Evolutionary conservation across 495 filamentous ascomycete species (phyloP), one percentile per base, ranked within the genome.

Genomic region (Letharia columbiana): DNA sequence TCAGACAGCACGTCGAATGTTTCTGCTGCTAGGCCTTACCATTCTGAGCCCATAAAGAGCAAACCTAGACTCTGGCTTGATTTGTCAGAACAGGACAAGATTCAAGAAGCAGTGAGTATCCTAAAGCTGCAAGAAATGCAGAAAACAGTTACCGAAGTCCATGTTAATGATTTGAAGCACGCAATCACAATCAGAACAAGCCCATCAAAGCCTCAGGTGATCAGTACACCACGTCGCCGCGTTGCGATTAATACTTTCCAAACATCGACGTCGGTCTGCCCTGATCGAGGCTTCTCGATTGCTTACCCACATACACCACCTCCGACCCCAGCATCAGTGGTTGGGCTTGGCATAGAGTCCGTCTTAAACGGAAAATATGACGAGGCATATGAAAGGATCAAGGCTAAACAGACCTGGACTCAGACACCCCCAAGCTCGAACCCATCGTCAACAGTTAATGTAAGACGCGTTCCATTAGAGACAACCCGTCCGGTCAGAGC

Each of bases 161-260:
- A 39, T 58, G 20, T 63, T 65, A 63, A 40, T 17, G 56, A 47
- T 28, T 50, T 37, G 39, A 41, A 71, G 69, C 69, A 68, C 41
- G 42, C 64, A 60, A 61, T 60, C 35, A 66, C 52, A 39, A 54
- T 71, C 41, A 52, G 39, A 42, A 65, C 39, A n/a, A 71, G 67
- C 47, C 61, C 64, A 28, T 64, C 64, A n/a, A 71, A 67, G 60
- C 64, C 69, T 50, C 64, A 52, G 23, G 23, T 67, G 39, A 61
- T 68, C 37, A 64, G 47, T 10, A 69, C 69, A 60, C 31, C 60
- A n/a, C 56, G 60, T 57, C 69, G 64, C 13, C 45, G 61, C 37
- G 31, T 56, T 40, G 49, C 50, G 18, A 66, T 50, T 15, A 56
- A 40, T 31, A 47, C 39, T 40, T 40, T 4, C 9, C 28, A 33